Evolutionary conservation across 805 yeast species (phyloP).

Genomic region (Lipomyces orientalis): DNA sequence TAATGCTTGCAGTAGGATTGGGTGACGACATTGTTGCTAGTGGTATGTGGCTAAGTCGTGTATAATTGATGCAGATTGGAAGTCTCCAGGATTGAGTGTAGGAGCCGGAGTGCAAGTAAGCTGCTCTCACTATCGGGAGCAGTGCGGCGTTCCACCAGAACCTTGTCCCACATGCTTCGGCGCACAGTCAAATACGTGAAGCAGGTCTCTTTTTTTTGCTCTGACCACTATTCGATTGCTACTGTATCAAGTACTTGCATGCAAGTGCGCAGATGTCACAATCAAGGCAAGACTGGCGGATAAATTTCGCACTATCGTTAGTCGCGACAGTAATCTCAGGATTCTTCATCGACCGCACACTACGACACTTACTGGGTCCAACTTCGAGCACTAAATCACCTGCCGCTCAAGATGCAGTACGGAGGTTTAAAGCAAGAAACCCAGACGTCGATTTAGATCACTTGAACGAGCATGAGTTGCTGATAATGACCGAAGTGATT

Average conservation of each 20-base stretch:
- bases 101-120: no score
- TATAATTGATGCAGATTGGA: background rate
- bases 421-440: slow-evolving; percentile 61
- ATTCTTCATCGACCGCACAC: background rate
- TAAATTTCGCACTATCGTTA: background rate
- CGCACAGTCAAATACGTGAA: background rate
- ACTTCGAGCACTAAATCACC: background rate
- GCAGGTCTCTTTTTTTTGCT: background rate
- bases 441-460: slow-evolving; percentile 60
- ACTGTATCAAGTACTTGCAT: background rate
- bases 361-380: background rate
- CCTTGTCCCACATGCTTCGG: no score
- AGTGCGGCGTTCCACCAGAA: no score
- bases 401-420: slow-evolving; percentile 52
- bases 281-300: background rate
- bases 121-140: no score
- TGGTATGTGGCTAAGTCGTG: background rate
- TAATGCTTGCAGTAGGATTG: slow-evolving; percentile 1
- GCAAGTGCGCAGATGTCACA: background rate
- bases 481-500: slow-evolving; percentile 77
- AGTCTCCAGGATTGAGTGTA: no score
- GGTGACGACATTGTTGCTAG: background rate
- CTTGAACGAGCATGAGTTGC: slow-evolving; percentile 74
- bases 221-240: background rate
- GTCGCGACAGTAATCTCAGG: background rate